These are phyloP conservation scores for Solanum paucissectum DNA, from an alignment of 257 asterid genomes.

Conservation along the genomic window DNA sequence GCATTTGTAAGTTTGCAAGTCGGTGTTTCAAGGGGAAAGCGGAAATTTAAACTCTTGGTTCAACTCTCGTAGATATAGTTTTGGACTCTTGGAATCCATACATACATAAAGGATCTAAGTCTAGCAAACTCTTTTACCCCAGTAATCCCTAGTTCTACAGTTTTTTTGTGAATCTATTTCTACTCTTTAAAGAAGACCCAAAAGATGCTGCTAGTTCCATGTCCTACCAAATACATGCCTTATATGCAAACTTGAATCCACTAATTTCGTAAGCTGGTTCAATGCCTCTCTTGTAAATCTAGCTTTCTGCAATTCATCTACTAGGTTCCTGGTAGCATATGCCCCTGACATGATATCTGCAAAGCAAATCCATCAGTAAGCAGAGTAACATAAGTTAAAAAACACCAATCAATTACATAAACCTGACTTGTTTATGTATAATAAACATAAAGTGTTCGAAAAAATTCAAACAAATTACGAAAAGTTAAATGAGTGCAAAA, in stretches of 20 bases:
- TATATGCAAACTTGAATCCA: constrained; percentile 40
- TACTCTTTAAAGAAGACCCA: neutral
- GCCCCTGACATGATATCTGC: constrained; percentile 43
- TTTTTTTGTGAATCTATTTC: neutral
- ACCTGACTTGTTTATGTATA: neutral
- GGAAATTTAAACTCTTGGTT: neutral
- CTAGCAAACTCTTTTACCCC: neutral
- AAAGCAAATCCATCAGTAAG: neutral
- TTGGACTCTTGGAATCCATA: neutral
- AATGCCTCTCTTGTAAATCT: constrained; percentile 50
- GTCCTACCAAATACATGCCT: constrained; percentile 34
- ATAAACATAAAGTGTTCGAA: neutral
- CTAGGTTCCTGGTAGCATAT: constrained; percentile 17
- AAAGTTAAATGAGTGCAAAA: neutral
- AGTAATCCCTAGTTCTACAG: neutral
- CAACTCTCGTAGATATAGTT: neutral
- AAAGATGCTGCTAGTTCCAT: neutral
- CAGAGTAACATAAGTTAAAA: neutral
- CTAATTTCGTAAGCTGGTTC: constrained; percentile 37
- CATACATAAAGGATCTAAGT: neutral
- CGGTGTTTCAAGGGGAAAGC: neutral
- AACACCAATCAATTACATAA: neutral
- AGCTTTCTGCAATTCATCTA: constrained; percentile 39
- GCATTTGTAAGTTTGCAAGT: neutral
- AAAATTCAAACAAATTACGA: neutral